Evolutionary conservation across 306 rosid genomes (phyloP), one percentile per base, ranked within the genome.

Genomic region (Lupinus albus): DNA sequence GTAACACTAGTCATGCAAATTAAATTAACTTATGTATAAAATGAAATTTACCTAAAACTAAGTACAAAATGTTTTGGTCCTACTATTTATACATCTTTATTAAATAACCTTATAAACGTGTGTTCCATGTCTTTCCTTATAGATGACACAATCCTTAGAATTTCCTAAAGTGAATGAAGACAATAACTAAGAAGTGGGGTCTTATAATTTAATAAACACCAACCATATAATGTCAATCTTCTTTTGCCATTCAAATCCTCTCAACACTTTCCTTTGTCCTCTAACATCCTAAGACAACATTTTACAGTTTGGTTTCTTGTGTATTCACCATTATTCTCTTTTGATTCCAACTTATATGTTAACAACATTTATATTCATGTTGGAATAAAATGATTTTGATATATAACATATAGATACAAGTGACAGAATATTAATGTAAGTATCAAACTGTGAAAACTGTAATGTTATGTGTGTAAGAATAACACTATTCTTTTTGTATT

Each of bases 191-290:
- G 32, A 11, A 4, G 81, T 78, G 78, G 85, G 72, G 78, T 73
- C 86, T 9, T 11, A 48, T 50, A 56, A 57, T 56, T 18, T 58
- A 64, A 17, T 65, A 41, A 57, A 67, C 90, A 80, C 82, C 76
- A 86, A 57, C 78, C 64, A 67, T 50, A 79, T 85, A 89, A 82
- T 84, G 90, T 77, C 55, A 61, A 78, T 83, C 79, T 63, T 64
- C 79, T 75, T n/a, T 74, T 74, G 81, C 82, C 68, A 63, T 49
- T 65, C 74, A 74, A 75, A 51, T 79, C 80, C 41, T 46, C 13
- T 58, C 56, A 17, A 25, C 78, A 47, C 85, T 76, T 82, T 80
- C 78, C 53, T 78, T 6, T 79, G 81, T 80, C 82, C 20, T 81
- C 70, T 71, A 49, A 48, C 30, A 36, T 0, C 9, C 7, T 52